These are phyloP conservation scores for Penstemon davidsonii DNA, from an alignment of 257 asterid genomes.

Conservation along the genomic window DNA sequence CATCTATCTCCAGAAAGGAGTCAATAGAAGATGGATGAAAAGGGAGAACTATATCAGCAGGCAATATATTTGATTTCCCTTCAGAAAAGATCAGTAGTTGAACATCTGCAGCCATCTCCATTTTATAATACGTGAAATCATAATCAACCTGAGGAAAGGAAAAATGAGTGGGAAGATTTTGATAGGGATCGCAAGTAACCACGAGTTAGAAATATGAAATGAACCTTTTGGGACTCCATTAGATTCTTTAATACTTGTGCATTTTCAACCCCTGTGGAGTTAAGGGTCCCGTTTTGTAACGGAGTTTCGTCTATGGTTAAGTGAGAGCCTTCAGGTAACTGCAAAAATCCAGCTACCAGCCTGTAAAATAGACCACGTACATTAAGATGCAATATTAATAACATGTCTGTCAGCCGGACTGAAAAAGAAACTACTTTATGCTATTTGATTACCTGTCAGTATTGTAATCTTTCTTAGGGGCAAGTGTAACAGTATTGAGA, in stretches of 20 bases:
- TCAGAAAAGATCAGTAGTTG: conserved; percentile 83
- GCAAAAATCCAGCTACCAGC: conserved; percentile 68
- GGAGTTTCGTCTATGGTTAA: conserved; percentile 76
- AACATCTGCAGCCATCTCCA: conserved; percentile 80
- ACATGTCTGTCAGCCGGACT: neutral
- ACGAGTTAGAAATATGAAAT: neutral
- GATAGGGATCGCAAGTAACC: neutral
- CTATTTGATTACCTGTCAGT: conserved; percentile 59
- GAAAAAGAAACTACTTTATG: neutral
- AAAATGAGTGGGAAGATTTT: neutral
- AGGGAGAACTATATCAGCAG: conserved; percentile 86
- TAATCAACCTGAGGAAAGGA: conserved; percentile 60
- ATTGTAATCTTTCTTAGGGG: conserved; percentile 79
- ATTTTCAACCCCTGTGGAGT: conserved; percentile 69
- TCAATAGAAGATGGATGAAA: conserved; percentile 58
- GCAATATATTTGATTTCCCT: conserved; percentile 80
- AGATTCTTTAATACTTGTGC: conserved; percentile 52
- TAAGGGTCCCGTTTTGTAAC: conserved; percentile 65
- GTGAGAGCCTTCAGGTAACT: conserved; percentile 86
- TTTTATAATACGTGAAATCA: conserved; percentile 83
- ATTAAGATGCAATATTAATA: conserved; percentile 8
- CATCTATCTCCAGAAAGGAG: conserved; percentile 37
- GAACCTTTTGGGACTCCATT: conserved; percentile 71
- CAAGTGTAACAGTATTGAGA: conserved; percentile 69
- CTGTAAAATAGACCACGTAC: conserved; percentile 35